Conservation (phyloP, 257 asterid genomes). For the Cynanchum wilfordii region DNA sequence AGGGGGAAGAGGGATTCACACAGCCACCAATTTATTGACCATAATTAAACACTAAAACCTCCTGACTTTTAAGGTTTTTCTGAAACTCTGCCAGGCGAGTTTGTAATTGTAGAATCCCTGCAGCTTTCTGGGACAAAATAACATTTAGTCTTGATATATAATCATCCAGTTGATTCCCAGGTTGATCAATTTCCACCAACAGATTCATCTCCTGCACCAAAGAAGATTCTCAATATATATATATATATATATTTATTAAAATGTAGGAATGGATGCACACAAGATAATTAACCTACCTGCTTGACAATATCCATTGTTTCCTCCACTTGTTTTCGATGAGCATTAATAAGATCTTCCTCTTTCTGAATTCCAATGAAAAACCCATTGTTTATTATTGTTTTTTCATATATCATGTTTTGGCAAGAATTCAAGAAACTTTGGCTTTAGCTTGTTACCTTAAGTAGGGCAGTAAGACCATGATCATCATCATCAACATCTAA, state of each 20-base stretch:
- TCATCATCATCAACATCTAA: conserved; percentile 12
- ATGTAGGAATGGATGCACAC: no score
- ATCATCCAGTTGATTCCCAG: conserved; percentile 34
- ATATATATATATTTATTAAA: no score
- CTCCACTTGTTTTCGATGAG: conserved; percentile 87
- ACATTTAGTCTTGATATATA: conserved; percentile 24
- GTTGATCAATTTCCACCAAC: conserved; percentile 30
- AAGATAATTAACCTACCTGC: conserved; percentile 12
- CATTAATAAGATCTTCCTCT: conserved; percentile 74
- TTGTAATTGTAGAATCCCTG: conserved; percentile 30
- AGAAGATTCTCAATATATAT: neutral
- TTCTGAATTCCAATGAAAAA: conserved; percentile 21
- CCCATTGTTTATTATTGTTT: neutral
- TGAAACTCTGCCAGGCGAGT: conserved; percentile 28
- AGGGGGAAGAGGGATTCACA: no score
- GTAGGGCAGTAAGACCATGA: conserved; percentile 16
- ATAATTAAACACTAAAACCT: conserved; percentile 25
- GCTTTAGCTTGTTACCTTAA: conserved; percentile 20
- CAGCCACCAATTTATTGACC: conserved; percentile 3
- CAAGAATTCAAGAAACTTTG: neutral
- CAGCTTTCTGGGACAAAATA: conserved; percentile 33
- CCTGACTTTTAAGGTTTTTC: conserved; percentile 21
- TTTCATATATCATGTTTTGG: neutral
- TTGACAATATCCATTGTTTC: conserved; percentile 79
- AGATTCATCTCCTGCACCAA: conserved; percentile 34